These are phyloP conservation scores for Eragrostis nindensis DNA, from an alignment of 176 grass and related monocot species.

Conservation along the genomic window DNA sequence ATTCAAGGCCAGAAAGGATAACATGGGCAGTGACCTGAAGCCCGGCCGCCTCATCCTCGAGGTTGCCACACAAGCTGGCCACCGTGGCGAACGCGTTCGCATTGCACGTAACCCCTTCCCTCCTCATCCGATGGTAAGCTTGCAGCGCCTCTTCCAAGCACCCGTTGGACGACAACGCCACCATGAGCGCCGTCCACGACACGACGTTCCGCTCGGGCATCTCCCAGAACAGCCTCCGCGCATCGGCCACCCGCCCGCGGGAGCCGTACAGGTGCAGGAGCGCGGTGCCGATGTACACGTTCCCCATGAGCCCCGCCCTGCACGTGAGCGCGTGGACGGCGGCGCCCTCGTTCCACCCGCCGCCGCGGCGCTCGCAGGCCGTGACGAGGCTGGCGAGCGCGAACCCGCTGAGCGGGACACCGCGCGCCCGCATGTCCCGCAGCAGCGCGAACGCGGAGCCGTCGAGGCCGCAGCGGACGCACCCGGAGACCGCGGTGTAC, in stretches of 20 bases:
- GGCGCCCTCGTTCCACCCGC: slow-evolving; percentile 18
- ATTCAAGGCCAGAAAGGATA: slow-evolving; percentile 57
- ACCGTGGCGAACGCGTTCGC: slow-evolving; percentile 60
- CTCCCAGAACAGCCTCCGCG: slow-evolving; percentile 57
- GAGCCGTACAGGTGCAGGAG: slow-evolving; percentile 75
- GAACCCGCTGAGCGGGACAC: too few relatives aligned
- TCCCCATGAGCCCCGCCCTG: slow-evolving; percentile 58
- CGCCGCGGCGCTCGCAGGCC: too few relatives aligned
- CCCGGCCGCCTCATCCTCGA: slow-evolving; percentile 51
- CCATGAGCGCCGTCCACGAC: slow-evolving; percentile 79
- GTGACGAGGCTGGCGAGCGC: too few relatives aligned
- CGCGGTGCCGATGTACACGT: slow-evolving; percentile 73
- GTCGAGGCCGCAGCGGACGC: too few relatives aligned
- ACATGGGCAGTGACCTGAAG: slow-evolving; percentile 74
- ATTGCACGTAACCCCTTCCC: slow-evolving; percentile 63
- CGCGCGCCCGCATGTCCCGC: too few relatives aligned
- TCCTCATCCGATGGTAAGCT: slow-evolving; percentile 64
- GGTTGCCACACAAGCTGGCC: slow-evolving; percentile 57
- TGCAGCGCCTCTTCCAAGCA: slow-evolving; percentile 44
- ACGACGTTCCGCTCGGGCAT: slow-evolving; percentile 70
- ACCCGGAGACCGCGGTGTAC: too few relatives aligned
- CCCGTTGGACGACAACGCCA: slow-evolving; percentile 57
- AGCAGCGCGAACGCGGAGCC: too few relatives aligned
- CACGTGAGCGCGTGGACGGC: slow-evolving; percentile 58
- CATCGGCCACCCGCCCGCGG: slow-evolving; percentile 35